Conservation (phyloP, 2,329 filamentous ascomycete genomes). For the Xylariaceae sp. region DNA sequence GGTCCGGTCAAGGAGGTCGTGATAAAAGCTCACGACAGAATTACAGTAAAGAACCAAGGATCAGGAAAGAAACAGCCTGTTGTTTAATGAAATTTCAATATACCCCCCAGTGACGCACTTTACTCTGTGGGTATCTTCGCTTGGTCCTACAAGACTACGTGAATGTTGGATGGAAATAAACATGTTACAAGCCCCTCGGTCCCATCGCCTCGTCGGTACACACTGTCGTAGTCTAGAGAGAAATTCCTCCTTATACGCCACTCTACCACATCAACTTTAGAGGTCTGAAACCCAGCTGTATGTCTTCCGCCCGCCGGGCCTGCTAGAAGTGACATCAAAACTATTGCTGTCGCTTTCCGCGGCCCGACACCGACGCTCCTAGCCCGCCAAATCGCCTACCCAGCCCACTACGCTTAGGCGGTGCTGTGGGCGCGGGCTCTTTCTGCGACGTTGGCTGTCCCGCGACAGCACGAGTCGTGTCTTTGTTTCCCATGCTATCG, state of each 20-base stretch:
- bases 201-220: neutral
- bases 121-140: slow-evolving; percentile 19
- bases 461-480: slow-evolving; percentile 32
- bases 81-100: slow-evolving; percentile 14
- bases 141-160: slow-evolving; percentile 16
- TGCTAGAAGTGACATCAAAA: slow-evolving; percentile 7
- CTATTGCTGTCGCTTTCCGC: slow-evolving; percentile 47
- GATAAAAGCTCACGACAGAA: neutral
- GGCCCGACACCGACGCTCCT: slow-evolving; percentile 64
- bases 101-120: slow-evolving; percentile 15
- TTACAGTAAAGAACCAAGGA: too few relatives aligned
- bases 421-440: slow-evolving; percentile 42
- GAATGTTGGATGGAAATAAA: slow-evolving; percentile 7
- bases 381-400: slow-evolving; percentile 65
- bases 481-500: slow-evolving; percentile 39
- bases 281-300: neutral
- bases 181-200: neutral
- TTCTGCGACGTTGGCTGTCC: slow-evolving; percentile 45
- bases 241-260: neutral
- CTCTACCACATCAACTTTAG: neutral
- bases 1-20: slow-evolving; percentile 24
- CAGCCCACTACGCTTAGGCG: slow-evolving; percentile 57
- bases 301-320: neutral
- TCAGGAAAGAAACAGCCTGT: neutral
- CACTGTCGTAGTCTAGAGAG: slow-evolving; percentile 2